Evolutionary conservation across 192 early-diverging fungal species (phyloP), one percentile per base, ranked within the genome.

Genomic region (Coemansia brasiliensis): DNA sequence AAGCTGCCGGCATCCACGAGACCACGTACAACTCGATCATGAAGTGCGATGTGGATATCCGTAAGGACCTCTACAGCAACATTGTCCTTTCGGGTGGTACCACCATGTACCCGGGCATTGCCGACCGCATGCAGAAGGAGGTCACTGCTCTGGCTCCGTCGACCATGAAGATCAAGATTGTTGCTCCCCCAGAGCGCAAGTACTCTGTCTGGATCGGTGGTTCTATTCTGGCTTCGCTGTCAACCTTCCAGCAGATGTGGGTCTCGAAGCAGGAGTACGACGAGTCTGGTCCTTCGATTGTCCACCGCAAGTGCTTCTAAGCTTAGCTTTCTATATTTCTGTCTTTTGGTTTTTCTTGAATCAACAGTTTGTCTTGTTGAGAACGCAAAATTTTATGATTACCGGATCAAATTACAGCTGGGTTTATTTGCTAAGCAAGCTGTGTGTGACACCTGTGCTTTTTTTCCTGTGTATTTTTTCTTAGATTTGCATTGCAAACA

Each of bases 121-220:
- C 89, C 55, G 94, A 98, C 76, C 90, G 95, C 72, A 92, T 98
- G 91, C 93, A 94, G 76, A 92, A 93, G 83, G 95, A 98, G 83
- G 92, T 98, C 80, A 90, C 94, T 43, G 88, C 94, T 35, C 84
- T 96, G 65, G 94, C 92, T 39, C 95, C 95, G 42, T 91, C 90
- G 64, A 89, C 88, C 62, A 95, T 92, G 93, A 94, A 92, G 87
- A 88, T 96, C 86, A 91, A 95, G 90, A 94, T 98, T 74, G 93
- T 95, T 74, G 94, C 94, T 63, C 96, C 96, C 37, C 94, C 96
- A 46, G 96, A 98, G 82, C 87, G 96, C 78, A 98, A 96, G 84
- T 96, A 95, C 90, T 96, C 96, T 57, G 96, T 92, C 83, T 98
- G 95, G 94, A 95, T 98, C 71, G 95, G 95, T 84, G 95, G 95